Conservation (phyloP, 2,329 filamentous ascomycete genomes). For the Rhytidhysteron rufulum region DNA sequence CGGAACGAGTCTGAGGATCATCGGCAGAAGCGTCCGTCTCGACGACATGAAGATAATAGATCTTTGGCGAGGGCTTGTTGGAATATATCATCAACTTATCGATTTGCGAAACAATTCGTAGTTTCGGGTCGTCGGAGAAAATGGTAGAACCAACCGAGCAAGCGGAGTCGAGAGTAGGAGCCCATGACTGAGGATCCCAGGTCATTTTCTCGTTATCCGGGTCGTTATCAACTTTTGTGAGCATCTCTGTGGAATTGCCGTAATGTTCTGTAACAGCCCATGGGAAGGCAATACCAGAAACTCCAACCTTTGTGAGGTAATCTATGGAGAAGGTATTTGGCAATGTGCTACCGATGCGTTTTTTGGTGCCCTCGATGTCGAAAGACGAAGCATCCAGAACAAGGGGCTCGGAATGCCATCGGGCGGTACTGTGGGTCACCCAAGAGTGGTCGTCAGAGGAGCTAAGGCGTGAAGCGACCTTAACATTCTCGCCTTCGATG, state of each 20-base stretch:
- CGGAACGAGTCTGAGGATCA: too few species aligned
- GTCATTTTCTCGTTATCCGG: constrained; percentile 13
- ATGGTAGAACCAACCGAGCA: constrained; percentile 42
- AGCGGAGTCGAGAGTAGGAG: constrained; percentile 40
- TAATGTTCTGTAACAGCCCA: constrained; percentile 40
- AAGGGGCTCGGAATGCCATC: neutral
- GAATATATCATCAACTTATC: constrained; percentile 23
- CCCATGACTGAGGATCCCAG: constrained; percentile 35
- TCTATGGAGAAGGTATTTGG: constrained; percentile 34
- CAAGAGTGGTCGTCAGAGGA: constrained; percentile 19
- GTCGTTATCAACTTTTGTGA: constrained; percentile 37
- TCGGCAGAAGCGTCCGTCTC: constrained; percentile 18
- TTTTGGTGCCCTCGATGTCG: constrained; percentile 21
- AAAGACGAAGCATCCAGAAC: constrained; percentile 5
- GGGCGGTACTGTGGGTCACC: constrained; percentile 28
- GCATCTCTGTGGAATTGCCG: constrained; percentile 38
- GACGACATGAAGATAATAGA: constrained; percentile 33
- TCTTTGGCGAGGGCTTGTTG: constrained; percentile 21
- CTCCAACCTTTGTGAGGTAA: constrained; percentile 39
- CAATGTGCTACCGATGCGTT: constrained; percentile 24
- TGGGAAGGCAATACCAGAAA: constrained; percentile 40
- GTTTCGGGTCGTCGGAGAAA: constrained; percentile 33
- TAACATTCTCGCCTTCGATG: constrained; percentile 24
- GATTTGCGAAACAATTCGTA: constrained; percentile 37
- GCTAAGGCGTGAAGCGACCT: constrained; percentile 32